Percentiles rank a stretch among this genome's conserved stretches.
These are phyloP conservation scores for Catenaria anguillulae DNA, from an alignment of 371 early-diverging fungal genomes.

Conservation along the genomic window DNA sequence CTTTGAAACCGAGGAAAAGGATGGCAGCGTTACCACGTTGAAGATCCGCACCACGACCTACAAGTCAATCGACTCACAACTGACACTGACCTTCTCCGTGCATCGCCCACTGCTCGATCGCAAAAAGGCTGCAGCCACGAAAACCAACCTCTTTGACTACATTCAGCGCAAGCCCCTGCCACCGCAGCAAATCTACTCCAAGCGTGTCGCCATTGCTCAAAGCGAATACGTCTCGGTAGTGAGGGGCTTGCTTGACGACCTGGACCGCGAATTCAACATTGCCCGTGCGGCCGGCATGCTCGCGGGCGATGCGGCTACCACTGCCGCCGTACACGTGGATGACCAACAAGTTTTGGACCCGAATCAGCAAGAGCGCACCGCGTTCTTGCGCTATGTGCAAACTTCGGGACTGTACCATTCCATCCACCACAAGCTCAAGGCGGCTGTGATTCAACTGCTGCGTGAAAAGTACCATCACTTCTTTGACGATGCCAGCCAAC, in stretches of 20 bases:
- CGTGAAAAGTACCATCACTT: background rate
- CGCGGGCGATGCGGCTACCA: background rate
- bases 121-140: constrained; percentile 16
- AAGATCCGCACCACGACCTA: constrained; percentile 14
- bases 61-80: constrained; percentile 19
- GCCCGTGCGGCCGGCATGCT: too few relatives aligned
- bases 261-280: background rate
- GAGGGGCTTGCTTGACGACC: constrained; percentile 15
- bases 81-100: constrained; percentile 22
- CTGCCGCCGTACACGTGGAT: too few relatives aligned
- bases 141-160: constrained; percentile 14
- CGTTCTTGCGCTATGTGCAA: constrained; percentile 18
- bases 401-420: constrained; percentile 2
- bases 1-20: constrained; percentile 5
- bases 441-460: constrained; percentile 6
- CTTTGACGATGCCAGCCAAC: background rate
- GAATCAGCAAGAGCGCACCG: constrained; percentile 20
- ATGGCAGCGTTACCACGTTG: background rate
- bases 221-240: constrained; percentile 22
- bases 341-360: too few relatives aligned
- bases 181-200: constrained; percentile 20
- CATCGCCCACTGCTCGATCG: constrained; percentile 29
- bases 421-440: background rate
- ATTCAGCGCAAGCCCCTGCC: constrained; percentile 26
- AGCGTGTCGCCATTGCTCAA: constrained; percentile 26